A percentile compares a stretch with the other conserved stretches of the same genome.
These are phyloP conservation scores for Fraxinus xanthoxyloides DNA, from an alignment of 305 asterid genomes.

Conservation along the genomic window DNA sequence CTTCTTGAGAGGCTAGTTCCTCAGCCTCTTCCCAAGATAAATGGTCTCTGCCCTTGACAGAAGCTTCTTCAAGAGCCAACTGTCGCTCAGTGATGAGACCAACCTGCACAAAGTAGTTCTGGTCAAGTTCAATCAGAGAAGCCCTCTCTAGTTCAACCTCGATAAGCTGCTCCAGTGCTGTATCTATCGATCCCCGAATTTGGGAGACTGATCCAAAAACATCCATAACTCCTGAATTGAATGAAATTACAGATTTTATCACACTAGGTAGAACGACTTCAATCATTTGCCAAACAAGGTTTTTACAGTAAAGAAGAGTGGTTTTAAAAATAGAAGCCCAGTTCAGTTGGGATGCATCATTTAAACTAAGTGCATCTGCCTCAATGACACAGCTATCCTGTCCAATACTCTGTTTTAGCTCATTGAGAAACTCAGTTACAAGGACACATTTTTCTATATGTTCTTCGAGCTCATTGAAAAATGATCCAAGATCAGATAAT, in stretches of 20 bases:
- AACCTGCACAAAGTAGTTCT: constrained; percentile 83
- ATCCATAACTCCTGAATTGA: constrained; percentile 79
- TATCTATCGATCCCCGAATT: constrained; percentile 80
- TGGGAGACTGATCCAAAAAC: constrained; percentile 84
- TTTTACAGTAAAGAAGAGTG: constrained; percentile 60
- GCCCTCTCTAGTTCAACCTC: constrained; percentile 87
- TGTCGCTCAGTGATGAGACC: constrained; percentile 90
- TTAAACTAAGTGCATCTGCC: constrained; percentile 38
- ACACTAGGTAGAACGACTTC: constrained; percentile 77
- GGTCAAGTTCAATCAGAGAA: constrained; percentile 82
- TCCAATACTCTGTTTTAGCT: constrained; percentile 52
- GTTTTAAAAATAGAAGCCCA: constrained; percentile 71
- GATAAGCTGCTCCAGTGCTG: constrained; percentile 86
- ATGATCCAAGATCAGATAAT: constrained; percentile 54
- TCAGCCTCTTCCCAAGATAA: constrained; percentile 99
- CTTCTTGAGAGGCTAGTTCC: constrained; percentile 99
- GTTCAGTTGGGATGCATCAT: constrained; percentile 36
- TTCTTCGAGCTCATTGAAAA: constrained; percentile 71
- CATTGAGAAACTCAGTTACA: constrained; percentile 64
- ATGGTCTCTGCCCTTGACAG: constrained; percentile 90
- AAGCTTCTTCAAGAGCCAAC: constrained; percentile 95
- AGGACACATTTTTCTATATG: constrained; percentile 81
- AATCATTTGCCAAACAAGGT: constrained; percentile 51
- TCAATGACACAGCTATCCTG: constrained; percentile 38
- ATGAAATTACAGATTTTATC: constrained; percentile 67